phyloP scores from a whole-genome alignment of 2,329 filamentous ascomycete genomes.

The Fusarium sp. region DNA sequence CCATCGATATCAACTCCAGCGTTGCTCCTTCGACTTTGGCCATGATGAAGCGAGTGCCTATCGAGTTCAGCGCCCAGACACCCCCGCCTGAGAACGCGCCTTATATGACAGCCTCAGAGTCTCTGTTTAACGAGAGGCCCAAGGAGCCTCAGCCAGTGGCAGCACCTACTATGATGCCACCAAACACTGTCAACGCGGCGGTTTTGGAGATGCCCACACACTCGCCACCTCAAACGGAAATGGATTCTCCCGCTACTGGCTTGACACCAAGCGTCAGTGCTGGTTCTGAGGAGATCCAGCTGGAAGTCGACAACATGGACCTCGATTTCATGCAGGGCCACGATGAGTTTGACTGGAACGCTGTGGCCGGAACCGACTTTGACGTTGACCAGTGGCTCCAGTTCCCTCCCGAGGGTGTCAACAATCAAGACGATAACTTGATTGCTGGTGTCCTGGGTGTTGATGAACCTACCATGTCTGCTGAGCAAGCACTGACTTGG shows the following conservation, averaged over 20 bases:
- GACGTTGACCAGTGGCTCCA: conserved; percentile 72
- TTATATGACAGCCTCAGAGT: conserved; percentile 58
- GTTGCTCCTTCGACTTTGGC: conserved; percentile 51
- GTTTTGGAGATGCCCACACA: conserved; percentile 53
- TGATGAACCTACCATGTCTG: conserved; percentile 47
- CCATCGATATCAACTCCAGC: conserved; percentile 73
- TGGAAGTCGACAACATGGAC: conserved; percentile 56
- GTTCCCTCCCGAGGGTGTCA: conserved; percentile 65
- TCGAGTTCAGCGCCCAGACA: conserved; percentile 59
- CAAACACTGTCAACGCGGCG: conserved; percentile 55
- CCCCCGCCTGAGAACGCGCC: conserved; percentile 66
- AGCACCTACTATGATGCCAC: conserved; percentile 51
- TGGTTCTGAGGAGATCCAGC: conserved; percentile 56
- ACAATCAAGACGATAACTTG: conserved; percentile 54
- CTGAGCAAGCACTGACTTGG: conserved; percentile 49
- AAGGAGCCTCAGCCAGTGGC: conserved; percentile 35
- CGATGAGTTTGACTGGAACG: conserved; percentile 67
- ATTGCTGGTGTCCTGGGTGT: conserved; percentile 52
- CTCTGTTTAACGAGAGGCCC: conserved; percentile 53
- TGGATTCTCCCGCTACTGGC: conserved; percentile 54
- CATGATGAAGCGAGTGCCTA: conserved; percentile 54
- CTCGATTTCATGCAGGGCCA: conserved; percentile 62
- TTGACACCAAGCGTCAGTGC: conserved; percentile 62
- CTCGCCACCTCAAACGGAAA: conserved; percentile 61
- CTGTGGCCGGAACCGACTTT: conserved; percentile 64